A percentile compares a stretch with the other conserved stretches of the same genome.
Conservation (phyloP, 306 rosid species). For the Myrica gale region DNA sequence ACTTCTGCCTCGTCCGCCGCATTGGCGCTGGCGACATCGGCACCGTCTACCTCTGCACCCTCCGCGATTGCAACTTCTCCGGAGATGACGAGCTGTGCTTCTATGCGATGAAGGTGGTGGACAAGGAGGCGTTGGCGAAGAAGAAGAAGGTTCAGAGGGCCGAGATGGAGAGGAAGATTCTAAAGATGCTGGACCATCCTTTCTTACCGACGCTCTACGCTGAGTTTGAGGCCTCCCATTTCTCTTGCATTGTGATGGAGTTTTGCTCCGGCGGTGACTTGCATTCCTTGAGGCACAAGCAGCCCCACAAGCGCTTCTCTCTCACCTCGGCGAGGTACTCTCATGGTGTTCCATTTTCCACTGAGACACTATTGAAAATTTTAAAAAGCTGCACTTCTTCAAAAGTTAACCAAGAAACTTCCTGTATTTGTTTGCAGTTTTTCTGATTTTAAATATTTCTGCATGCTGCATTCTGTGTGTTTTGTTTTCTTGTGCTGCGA, state of each 20-base stretch:
- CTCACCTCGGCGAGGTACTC: constrained; percentile 75
- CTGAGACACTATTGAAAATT: constrained; percentile 6
- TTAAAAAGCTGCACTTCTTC: background rate
- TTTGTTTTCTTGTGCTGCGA: constrained; percentile 36
- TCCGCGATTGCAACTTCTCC: constrained; percentile 36
- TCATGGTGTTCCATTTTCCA: background rate
- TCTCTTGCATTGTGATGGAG: constrained; percentile 98
- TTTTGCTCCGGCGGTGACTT: constrained; percentile 88
- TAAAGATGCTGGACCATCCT: constrained; percentile 94
- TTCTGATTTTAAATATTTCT: background rate
- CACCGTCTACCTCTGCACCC: constrained; percentile 77
- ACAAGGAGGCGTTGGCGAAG: constrained; percentile 70
- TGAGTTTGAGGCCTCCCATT: constrained; percentile 88
- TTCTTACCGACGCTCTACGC: constrained; percentile 87
- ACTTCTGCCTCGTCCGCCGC: constrained; percentile 72
- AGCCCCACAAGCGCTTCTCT: constrained; percentile 70
- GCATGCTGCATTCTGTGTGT: constrained; percentile 4
- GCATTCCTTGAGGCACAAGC: constrained; percentile 79
- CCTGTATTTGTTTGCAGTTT: background rate
- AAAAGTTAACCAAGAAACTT: background rate
- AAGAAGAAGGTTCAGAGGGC: constrained; percentile 84
- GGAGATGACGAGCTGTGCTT: constrained; percentile 27
- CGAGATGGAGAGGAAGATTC: constrained; percentile 86
- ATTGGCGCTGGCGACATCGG: constrained; percentile 96
- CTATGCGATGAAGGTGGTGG: constrained; percentile 97